Evolutionary conservation across 2,329 filamentous ascomycete genomes (phyloP).

Genomic region (Lasiodiplodia sp.): DNA sequence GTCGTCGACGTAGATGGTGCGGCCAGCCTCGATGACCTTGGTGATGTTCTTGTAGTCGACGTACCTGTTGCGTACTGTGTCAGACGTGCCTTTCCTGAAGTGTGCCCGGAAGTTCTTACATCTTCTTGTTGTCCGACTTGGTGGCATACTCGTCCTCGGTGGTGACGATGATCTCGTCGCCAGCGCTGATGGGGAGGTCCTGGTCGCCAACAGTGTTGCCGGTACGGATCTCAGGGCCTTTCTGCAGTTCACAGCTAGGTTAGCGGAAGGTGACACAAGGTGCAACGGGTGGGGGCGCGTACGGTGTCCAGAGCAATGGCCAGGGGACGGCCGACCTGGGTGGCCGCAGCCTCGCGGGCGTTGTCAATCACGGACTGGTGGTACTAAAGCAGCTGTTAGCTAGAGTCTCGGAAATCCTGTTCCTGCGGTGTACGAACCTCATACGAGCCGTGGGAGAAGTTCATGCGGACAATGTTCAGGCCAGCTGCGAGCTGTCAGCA

Average conservation of each 20-base stretch:
- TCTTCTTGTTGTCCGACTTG: conserved; percentile 85
- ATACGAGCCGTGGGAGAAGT: conserved; percentile 95
- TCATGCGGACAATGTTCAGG: conserved; percentile 99
- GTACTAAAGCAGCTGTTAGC: conserved; percentile 65
- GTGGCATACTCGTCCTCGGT: conserved; percentile 93
- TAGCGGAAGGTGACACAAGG: conserved; percentile 3
- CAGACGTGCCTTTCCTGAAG: background rate
- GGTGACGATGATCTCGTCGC: conserved; percentile 90
- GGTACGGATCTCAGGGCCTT: conserved; percentile 87
- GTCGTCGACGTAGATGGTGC: conserved; percentile 97
- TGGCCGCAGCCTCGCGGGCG: conserved; percentile 82
- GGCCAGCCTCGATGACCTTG: conserved; percentile 90
- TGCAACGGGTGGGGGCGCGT: conserved; percentile 41
- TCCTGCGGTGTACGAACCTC: conserved; percentile 56
- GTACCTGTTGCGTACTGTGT: conserved; percentile 64
- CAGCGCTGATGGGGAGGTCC: conserved; percentile 82
- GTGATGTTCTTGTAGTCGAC: conserved; percentile 99
- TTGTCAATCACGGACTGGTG: conserved; percentile 99
- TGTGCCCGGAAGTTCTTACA: conserved; percentile 65
- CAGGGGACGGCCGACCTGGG: conserved; percentile 81
- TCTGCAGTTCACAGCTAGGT: conserved; percentile 51
- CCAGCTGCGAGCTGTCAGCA: conserved; percentile 62
- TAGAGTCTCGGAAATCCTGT: background rate
- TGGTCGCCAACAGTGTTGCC: conserved; percentile 74
- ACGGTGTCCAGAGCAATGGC: conserved; percentile 90